phyloP scores from a whole-genome alignment of 192 early-diverging fungal species.

The Podochytrium sp. region DNA sequence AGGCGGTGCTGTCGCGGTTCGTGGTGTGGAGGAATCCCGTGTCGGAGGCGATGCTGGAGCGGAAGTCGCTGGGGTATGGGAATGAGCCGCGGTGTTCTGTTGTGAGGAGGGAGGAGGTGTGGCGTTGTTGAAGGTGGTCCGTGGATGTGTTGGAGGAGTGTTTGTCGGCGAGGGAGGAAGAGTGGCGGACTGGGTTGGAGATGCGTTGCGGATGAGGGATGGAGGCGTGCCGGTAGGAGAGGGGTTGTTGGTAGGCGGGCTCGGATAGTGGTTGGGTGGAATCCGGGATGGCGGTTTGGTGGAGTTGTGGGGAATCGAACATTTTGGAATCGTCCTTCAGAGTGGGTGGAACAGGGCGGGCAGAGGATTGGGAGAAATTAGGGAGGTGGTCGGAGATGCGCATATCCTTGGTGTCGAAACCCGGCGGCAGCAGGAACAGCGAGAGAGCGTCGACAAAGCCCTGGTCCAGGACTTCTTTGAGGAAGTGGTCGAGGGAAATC shows the following conservation, averaged over 20 bases:
- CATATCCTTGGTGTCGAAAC: neutral
- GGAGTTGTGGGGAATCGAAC: neutral
- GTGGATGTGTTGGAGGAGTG: neutral
- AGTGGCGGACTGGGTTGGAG: neutral
- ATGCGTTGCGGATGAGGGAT: slow-evolving; percentile 11
- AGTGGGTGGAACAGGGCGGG: neutral
- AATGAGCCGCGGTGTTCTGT: neutral
- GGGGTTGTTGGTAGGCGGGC: neutral
- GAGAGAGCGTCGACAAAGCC: slow-evolving; percentile 3
- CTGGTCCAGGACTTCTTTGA: slow-evolving; percentile 6
- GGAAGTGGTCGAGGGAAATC: neutral
- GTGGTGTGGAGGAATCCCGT: neutral
- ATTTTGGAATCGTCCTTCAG: neutral
- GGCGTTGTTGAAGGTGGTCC: too few relatives aligned
- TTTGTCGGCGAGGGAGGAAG: neutral
- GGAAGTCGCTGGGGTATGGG: neutral
- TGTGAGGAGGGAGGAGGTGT: neutral
- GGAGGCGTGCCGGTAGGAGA: neutral
- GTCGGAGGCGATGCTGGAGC: neutral
- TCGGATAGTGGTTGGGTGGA: too few relatives aligned
- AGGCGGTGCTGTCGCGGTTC: neutral
- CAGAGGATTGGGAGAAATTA: neutral
- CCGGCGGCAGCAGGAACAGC: neutral
- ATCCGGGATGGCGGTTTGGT: neutral
- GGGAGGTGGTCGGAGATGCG: neutral